A percentile compares a stretch with the other conserved stretches of the same genome.
phyloP scores from a whole-genome alignment of 495 filamentous ascomycete genomes.

The Aspergillus ostianus region DNA sequence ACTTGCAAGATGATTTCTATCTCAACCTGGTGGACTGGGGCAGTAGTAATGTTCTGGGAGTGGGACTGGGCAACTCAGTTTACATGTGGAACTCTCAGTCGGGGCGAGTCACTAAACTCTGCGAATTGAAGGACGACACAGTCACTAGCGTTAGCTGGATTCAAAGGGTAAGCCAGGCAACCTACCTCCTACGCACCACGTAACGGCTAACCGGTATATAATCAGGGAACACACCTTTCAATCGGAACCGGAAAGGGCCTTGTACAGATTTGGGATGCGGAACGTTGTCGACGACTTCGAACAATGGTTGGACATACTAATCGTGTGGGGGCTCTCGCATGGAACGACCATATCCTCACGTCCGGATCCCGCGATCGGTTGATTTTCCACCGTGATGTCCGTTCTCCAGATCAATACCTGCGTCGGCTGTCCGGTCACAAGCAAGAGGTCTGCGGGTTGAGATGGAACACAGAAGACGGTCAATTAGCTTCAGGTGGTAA shows the following conservation, averaged over 20 bases:
- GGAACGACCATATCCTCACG: conserved; percentile 97
- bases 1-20: conserved; percentile 96
- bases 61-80: conserved; percentile 89
- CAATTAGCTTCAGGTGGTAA: conserved; percentile 97
- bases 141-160: conserved; percentile 98
- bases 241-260: conserved; percentile 92
- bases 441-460: conserved; percentile 96
- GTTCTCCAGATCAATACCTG: conserved; percentile 86
- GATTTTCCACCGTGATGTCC: conserved; percentile 94
- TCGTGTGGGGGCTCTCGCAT: conserved; percentile 86
- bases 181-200: background rate
- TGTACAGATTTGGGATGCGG: conserved; percentile 97
- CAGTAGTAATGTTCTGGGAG: conserved; percentile 87
- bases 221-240: conserved; percentile 83
- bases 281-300: conserved; percentile 74
- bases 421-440: conserved; percentile 85
- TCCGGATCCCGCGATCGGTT: conserved; percentile 90
- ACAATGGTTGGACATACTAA: conserved; percentile 97
- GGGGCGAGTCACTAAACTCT: conserved; percentile 85
- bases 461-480: conserved; percentile 93
- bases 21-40: conserved; percentile 98
- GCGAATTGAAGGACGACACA: conserved; percentile 87
- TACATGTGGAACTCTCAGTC: conserved; percentile 97
- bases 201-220: conserved; percentile 10
- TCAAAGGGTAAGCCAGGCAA: conserved; percentile 56